Evolutionary conservation across 2,329 filamentous ascomycete genomes (phyloP), one percentile per base, ranked within the genome.

Genomic region (Plenodomus biglobosus): DNA sequence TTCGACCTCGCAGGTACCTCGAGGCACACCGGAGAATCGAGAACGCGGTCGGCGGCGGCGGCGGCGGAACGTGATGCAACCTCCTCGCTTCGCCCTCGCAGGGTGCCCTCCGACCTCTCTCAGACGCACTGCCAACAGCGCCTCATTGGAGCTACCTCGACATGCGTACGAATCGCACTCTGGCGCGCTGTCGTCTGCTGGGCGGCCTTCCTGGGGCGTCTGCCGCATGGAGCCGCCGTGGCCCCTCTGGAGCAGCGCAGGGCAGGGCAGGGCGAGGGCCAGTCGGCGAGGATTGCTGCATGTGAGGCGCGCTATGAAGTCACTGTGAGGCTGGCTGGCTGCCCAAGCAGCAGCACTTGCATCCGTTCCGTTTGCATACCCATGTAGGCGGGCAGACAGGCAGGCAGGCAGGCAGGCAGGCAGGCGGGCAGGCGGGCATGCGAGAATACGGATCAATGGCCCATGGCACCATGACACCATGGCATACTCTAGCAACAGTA

Each of bases 331-430:
- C 17, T 36, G 48, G 40, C 48, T 35, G 38, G 44, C 49, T 50
- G 45, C 50, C 48, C 46, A 45, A 44, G 40, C 53, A 49, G 52
- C 42, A 42, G n/a, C n/a, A n/a, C n/a, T n/a, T n/a, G n/a, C n/a
- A n/a, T n/a, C n/a, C n/a, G n/a, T n/a, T 45, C 40, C 37, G 18
- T 30, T 15, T 36, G 36, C 43, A 44, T 37, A 32, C 40, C 38
- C 36, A 38, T 40, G 34, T 36, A 42, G 47, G 50, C 50, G 55
- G 55, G 50, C 52, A n/a, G n/a, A n/a, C n/a, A n/a, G n/a, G n/a
- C n/a, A n/a, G n/a, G n/a, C n/a, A n/a, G n/a, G n/a, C n/a, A n/a
- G n/a, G n/a, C n/a, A n/a, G n/a, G n/a, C n/a, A n/a, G n/a, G n/a
- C n/a, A n/a, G n/a, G n/a, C n/a, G n/a, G n/a, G n/a, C n/a, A n/a